phyloP scores from a whole-genome alignment of 108 stramenopile species.

The Skeletonema costatum region DNA sequence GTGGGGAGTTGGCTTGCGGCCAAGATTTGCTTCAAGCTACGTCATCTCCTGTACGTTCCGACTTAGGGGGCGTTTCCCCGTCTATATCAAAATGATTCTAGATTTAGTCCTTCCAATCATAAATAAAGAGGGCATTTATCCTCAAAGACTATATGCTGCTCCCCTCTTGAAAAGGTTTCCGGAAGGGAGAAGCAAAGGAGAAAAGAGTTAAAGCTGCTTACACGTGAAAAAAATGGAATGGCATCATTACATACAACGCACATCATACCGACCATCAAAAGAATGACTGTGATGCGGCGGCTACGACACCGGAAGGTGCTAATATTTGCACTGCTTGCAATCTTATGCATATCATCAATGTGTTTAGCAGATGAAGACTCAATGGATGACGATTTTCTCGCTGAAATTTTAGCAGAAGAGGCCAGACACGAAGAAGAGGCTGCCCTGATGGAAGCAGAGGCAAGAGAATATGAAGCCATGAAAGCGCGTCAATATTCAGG shows the following conservation, averaged over 20 bases:
- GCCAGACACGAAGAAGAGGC: conserved; percentile 43
- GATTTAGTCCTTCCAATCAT: not conserved
- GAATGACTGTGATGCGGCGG: not conserved
- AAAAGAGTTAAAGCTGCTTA: not conserved
- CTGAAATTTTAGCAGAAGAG: conserved; percentile 49
- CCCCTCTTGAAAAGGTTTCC: no score
- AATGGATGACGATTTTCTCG: conserved; percentile 39
- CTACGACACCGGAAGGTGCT: not conserved
- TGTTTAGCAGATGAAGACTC: not conserved
- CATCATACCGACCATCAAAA: no score
- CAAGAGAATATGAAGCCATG: conserved; percentile 39
- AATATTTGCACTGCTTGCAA: not conserved
- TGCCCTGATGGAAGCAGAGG: conserved; percentile 31
- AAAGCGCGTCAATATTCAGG: conserved; percentile 19
- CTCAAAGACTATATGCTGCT: no score
- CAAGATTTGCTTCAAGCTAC: not conserved
- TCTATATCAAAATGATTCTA: not conserved
- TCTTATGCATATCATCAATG: not conserved
- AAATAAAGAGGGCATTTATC: not conserved
- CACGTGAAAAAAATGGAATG: not conserved
- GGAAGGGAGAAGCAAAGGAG: not conserved
- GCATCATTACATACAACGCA: not conserved
- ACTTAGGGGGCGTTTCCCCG: not conserved
- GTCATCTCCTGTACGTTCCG: not conserved
- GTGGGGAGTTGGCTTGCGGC: not conserved